phyloP scores from a whole-genome alignment of 805 yeast genomes.

The Starmerella cellae region DNA sequence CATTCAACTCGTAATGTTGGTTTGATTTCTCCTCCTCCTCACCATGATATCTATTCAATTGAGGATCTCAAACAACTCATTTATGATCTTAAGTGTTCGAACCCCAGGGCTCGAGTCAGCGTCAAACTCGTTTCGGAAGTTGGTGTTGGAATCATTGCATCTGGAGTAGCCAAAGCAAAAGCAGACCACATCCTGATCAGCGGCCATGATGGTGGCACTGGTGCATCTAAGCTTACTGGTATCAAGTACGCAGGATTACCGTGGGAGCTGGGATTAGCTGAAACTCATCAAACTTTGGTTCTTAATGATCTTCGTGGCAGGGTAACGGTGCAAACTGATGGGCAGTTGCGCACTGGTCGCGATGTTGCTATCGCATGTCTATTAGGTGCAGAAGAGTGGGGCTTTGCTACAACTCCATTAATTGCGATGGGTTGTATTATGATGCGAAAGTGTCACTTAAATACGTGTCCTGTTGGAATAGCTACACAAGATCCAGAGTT shows the following conservation, averaged over 20 bases:
- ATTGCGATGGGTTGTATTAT: slow-evolving; percentile 96
- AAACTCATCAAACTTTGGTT: slow-evolving; percentile 93
- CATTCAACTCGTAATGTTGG: slow-evolving; percentile 97
- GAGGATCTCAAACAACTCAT: slow-evolving; percentile 95
- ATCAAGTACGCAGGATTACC: slow-evolving; percentile 96
- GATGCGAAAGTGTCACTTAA: slow-evolving; percentile 88
- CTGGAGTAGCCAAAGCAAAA: slow-evolving; percentile 98
- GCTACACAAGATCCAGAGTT: slow-evolving; percentile 96
- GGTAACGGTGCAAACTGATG: slow-evolving; percentile 94
- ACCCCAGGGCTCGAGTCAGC: slow-evolving; percentile 93
- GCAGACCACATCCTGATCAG: slow-evolving; percentile 92
- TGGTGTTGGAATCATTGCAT: slow-evolving; percentile 97
- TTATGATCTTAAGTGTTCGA: slow-evolving; percentile 90
- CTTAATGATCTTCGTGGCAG: slow-evolving; percentile 92
- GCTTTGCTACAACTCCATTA: slow-evolving; percentile 92
- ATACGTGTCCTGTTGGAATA: slow-evolving; percentile 95
- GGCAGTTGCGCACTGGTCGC: slow-evolving; percentile 92
- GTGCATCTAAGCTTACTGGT: slow-evolving; percentile 97
- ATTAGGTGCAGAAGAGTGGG: slow-evolving; percentile 97
- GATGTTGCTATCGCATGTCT: slow-evolving; percentile 93
- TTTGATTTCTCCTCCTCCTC: slow-evolving; percentile 95
- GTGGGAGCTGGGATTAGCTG: slow-evolving; percentile 97
- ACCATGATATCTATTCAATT: slow-evolving; percentile 94
- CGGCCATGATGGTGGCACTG: slow-evolving; percentile 99
- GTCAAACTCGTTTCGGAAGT: slow-evolving; percentile 95